phyloP scores from a whole-genome alignment of 1,139 yeast genomes.

The Yamadazyma kanchanaburiensis region DNA sequence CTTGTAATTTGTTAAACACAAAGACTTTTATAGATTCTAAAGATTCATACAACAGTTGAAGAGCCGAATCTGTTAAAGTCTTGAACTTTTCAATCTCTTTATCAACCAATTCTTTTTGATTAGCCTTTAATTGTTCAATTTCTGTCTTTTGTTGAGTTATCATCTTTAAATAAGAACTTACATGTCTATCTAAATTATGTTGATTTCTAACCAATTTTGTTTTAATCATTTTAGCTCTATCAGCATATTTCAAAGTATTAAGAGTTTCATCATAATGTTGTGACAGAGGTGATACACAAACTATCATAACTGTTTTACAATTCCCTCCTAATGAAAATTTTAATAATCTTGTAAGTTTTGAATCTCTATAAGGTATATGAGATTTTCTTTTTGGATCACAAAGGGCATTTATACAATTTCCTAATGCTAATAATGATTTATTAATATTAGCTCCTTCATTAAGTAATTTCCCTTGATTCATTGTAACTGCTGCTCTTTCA shows the following conservation, averaged over 20 bases:
- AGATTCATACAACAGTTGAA: too few relatives aligned
- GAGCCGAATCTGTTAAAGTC: slow-evolving; percentile 25
- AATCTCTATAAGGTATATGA: slow-evolving; percentile 89
- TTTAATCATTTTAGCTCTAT: slow-evolving; percentile 86
- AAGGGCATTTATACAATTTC: slow-evolving; percentile 90
- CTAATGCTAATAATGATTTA: slow-evolving; percentile 80
- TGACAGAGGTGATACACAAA: slow-evolving; percentile 84
- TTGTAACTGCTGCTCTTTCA: slow-evolving; percentile 89
- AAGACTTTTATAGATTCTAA: slow-evolving; percentile 34
- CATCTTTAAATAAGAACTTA: slow-evolving; percentile 82
- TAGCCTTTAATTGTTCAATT: slow-evolving; percentile 61
- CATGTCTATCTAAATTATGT: slow-evolving; percentile 78
- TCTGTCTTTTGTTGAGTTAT: slow-evolving; percentile 79
- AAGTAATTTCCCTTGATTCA: slow-evolving; percentile 73
- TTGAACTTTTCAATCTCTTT: slow-evolving; percentile 28
- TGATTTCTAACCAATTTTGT: slow-evolving; percentile 76
- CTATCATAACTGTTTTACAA: slow-evolving; percentile 94
- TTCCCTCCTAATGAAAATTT: slow-evolving; percentile 93
- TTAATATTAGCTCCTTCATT: slow-evolving; percentile 93
- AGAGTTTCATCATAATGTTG: slow-evolving; percentile 88
- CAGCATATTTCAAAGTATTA: slow-evolving; percentile 86
- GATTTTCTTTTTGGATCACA: slow-evolving; percentile 66
- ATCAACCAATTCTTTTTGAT: slow-evolving; percentile 48
- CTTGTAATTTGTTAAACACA: slow-evolving; percentile 39
- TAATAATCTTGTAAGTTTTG: slow-evolving; percentile 78